phyloP scores from a whole-genome alignment of 371 early-diverging fungal genomes.

The Mortierella sp. region DNA sequence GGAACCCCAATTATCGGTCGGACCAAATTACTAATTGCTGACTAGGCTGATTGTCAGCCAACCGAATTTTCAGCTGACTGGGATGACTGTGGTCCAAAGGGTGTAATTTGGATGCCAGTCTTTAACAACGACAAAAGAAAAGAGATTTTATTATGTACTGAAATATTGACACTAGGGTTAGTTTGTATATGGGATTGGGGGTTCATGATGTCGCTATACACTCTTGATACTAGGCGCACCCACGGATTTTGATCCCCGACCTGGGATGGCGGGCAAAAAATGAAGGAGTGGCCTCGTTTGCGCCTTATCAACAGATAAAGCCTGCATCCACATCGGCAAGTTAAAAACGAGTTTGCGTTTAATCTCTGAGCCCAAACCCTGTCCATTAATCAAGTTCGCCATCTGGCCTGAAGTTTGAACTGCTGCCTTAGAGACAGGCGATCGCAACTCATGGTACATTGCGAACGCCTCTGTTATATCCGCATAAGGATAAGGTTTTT shows the following conservation, averaged over 20 bases:
- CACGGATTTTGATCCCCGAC: slow-evolving; percentile 18
- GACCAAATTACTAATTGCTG: too few species aligned
- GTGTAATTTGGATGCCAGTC: too few species aligned
- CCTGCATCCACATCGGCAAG: slow-evolving; percentile 19
- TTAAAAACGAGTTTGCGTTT: slow-evolving; percentile 39
- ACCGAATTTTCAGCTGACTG: too few species aligned
- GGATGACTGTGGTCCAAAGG: too few species aligned
- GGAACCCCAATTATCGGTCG: too few species aligned
- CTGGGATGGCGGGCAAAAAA: slow-evolving; percentile 25
- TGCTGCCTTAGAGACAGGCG: slow-evolving; percentile 13
- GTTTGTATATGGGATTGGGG: too few species aligned
- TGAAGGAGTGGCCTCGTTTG: slow-evolving; percentile 35
- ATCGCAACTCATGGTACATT: slow-evolving; percentile 10
- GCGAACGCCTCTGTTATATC: slow-evolving; percentile 17
- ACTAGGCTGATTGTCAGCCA: too few species aligned
- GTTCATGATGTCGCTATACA: not conserved
- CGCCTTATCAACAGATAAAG: slow-evolving; percentile 22
- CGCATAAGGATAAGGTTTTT: not conserved
- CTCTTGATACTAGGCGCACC: not conserved
- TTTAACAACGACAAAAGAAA: too few species aligned
- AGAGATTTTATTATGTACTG: too few species aligned
- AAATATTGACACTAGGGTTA: too few species aligned
- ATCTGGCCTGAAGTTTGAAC: slow-evolving; percentile 14
- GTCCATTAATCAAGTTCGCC: slow-evolving; percentile 30
- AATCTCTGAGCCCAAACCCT: slow-evolving; percentile 30